Evolutionary conservation across 306 rosid species (phyloP), one percentile per base, ranked within the genome.

Genomic region (Purshia tridentata): DNA sequence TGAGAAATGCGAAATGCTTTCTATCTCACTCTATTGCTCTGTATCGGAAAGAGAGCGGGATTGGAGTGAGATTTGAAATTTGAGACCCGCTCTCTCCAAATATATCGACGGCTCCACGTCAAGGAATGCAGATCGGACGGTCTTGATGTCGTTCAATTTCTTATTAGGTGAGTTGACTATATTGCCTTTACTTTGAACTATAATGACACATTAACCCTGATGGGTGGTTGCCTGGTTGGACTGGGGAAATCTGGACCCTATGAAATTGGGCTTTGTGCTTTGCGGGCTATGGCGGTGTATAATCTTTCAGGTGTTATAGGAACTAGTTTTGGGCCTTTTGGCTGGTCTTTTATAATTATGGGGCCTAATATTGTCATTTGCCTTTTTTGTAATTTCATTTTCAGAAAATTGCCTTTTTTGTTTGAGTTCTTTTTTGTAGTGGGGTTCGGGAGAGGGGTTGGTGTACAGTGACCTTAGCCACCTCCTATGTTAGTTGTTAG

Each of bases 51-150:
- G 78, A 76, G 83, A 82, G 88, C 89, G 73, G 79, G 87, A 59
- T 76, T 77, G 15, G 62, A 63, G 66, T 70, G 83, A 75, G 78
- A 91, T 89, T 91, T 89, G 91, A 89, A 91, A 63, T 87, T 91
- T 80, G 20, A 52, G 74, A 67, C 92, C 83, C 85, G 73, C 49
- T 1, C 77, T 74, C 56, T 60, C 23, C 40, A 46, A 54, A 39
- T 82, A 62, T 70, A 85, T 88, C 85, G 50, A 88, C 89, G 86
- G 80, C 67, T 62, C 37, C 1, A 22, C 18, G 42, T 52, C 52
- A 5, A 4, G 48, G 63, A 59, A 1, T 39, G 41, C 29, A 40
- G 73, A 86, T 81, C 90, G 12, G 75, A 79, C 84, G 86, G 84
- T 73, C 6, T 42, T 15, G 69, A 61, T 39, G 1, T 8, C 48